Evolutionary conservation across 805 yeast species (phyloP).

Genomic region (Wickerhamiella siamensis): DNA sequence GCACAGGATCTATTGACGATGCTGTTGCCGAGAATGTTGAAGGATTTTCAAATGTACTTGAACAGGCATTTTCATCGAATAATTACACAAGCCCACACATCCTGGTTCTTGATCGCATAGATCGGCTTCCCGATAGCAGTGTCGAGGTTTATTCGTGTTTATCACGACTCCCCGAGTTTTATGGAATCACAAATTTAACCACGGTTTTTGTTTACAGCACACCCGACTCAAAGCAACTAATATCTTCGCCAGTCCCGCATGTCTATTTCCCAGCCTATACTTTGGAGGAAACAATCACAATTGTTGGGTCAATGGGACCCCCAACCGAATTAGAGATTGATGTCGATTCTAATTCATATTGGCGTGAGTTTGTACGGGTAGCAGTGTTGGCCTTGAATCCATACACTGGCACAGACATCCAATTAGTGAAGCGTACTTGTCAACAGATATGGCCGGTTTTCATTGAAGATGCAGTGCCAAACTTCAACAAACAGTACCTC

Average conservation of each 20-base stretch:
- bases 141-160: constrained; percentile 30
- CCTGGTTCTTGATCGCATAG: constrained; percentile 38
- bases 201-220: constrained; percentile 32
- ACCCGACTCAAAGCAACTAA: constrained; percentile 31
- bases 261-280: constrained; percentile 32
- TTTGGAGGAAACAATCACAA: constrained; percentile 25
- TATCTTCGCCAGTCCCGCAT: constrained; percentile 31
- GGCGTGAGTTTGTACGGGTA: constrained; percentile 31
- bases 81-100: constrained; percentile 24
- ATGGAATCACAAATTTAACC: constrained; percentile 25
- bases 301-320: constrained; percentile 18
- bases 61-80: constrained; percentile 26
- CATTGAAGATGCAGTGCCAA: constrained; percentile 9
- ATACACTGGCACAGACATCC: constrained; percentile 33
- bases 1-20: constrained; percentile 17
- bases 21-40: constrained; percentile 30
- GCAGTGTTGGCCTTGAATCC: constrained; percentile 32
- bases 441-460: constrained; percentile 24
- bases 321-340: background rate
- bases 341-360: constrained; percentile 19
- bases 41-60: constrained; percentile 29
- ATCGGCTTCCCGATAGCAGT: constrained; percentile 32
- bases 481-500: constrained; percentile 18
- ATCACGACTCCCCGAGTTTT: constrained; percentile 29
- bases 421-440: constrained; percentile 17